A percentile compares a stretch with the other conserved stretches of the same genome.
phyloP scores from a whole-genome alignment of 1,284 basidiomycete genomes.

The Leccinum griseonigrum region DNA sequence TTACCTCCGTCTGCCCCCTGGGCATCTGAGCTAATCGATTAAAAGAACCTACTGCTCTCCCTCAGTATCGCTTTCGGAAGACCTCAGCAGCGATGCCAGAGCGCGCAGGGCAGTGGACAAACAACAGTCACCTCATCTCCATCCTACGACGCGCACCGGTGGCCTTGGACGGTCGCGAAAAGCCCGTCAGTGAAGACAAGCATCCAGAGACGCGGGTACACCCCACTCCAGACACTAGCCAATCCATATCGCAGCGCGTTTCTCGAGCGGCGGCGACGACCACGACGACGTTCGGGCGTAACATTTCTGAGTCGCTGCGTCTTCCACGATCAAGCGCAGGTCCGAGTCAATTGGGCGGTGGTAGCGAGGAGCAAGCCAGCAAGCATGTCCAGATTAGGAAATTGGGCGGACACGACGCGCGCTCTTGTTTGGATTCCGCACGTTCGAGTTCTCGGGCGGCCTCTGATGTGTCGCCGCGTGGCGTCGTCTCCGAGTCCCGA shows the following conservation, averaged over 20 bases:
- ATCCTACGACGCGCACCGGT: conserved; percentile 24
- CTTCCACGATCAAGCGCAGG: conserved; percentile 5
- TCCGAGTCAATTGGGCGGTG: background rate
- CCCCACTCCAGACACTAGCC: background rate
- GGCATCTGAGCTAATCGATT: background rate
- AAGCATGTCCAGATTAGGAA: conserved; percentile 23
- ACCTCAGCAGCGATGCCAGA: conserved; percentile 11
- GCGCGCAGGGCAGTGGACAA: background rate
- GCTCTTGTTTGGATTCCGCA: background rate
- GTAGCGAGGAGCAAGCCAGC: background rate
- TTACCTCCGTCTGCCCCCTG: background rate
- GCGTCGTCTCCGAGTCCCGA: background rate
- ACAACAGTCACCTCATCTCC: conserved; percentile 7
- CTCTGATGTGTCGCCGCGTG: background rate
- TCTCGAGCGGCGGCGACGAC: conserved; percentile 22
- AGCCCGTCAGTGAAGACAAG: conserved; percentile 1
- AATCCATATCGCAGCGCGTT: conserved; percentile 15
- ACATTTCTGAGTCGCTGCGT: conserved; percentile 14
- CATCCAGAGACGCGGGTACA: conserved; percentile 4
- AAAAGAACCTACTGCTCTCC: background rate
- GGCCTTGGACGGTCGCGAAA: conserved; percentile 12
- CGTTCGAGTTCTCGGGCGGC: background rate
- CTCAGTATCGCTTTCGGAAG: background rate
- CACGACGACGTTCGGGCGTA: conserved; percentile 23
- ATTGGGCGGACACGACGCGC: background rate